These are phyloP conservation scores for Licmophora abbreviata DNA, from an alignment of 108 stramenopile genomes.

Conservation along the genomic window DNA sequence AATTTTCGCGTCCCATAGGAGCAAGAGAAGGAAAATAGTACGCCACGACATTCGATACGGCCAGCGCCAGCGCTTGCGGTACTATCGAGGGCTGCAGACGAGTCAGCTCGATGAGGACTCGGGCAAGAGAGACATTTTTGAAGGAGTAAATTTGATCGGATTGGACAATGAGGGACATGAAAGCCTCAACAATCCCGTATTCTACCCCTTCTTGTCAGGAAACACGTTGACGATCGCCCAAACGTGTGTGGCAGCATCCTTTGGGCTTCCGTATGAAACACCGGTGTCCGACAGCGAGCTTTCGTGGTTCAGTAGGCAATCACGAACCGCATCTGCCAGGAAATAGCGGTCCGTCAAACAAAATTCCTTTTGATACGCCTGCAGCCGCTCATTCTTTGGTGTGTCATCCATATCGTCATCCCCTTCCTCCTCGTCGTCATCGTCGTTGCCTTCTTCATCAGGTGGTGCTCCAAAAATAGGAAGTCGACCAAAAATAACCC, in stretches of 20 bases:
- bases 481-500: conserved; percentile 72
- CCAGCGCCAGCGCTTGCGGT: conserved; percentile 63
- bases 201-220: conserved; percentile 42
- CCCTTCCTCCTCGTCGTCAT: conserved; percentile 49
- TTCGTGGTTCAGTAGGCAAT: conserved; percentile 65
- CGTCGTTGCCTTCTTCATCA: conserved; percentile 10
- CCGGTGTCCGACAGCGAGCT: conserved; percentile 57
- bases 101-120: conserved; percentile 70
- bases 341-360: conserved; percentile 70
- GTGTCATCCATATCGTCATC: conserved; percentile 37
- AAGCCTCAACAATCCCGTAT: conserved; percentile 64
- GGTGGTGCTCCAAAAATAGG: conserved; percentile 69
- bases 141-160: conserved; percentile 17
- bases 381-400: conserved; percentile 46
- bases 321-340: conserved; percentile 59
- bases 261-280: conserved; percentile 50
- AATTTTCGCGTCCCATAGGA: conserved; percentile 56
- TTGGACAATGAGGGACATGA: conserved; percentile 67
- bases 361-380: conserved; percentile 47
- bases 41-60: conserved; percentile 54
- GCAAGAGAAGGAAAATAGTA: conserved; percentile 72
- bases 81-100: conserved; percentile 58
- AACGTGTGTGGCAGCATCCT: conserved; percentile 68
- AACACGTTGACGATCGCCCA: conserved; percentile 49
- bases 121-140: conserved; percentile 44